These are phyloP conservation scores for Candida sp. DNA, from an alignment of 1,139 yeast species.

Conservation along the genomic window DNA sequence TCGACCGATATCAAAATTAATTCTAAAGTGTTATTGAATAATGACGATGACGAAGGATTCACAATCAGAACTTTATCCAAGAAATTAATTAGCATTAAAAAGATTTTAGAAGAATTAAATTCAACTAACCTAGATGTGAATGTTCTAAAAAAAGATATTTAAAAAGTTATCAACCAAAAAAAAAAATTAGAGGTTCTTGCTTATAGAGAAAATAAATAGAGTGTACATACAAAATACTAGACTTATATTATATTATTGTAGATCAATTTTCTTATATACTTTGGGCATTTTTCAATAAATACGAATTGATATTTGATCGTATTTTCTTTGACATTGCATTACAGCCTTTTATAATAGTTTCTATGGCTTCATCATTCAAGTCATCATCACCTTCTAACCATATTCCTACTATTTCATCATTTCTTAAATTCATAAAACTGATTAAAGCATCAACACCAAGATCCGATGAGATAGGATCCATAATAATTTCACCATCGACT, in stretches of 20 bases:
- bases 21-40: slow-evolving; percentile 34
- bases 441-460: slow-evolving; percentile 37
- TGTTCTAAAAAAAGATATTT: slow-evolving; percentile 13
- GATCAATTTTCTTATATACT: slow-evolving; percentile 1
- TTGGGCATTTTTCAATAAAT: slow-evolving; percentile 8
- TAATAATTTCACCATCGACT: slow-evolving; percentile 11
- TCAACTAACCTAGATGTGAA: slow-evolving; percentile 15
- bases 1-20: slow-evolving; percentile 39
- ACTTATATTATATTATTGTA: neutral
- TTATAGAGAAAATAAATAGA: slow-evolving; percentile 2
- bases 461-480: slow-evolving; percentile 16
- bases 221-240: slow-evolving; percentile 1
- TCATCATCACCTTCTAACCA: slow-evolving; percentile 46
- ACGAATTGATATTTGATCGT: slow-evolving; percentile 44
- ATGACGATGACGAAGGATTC: slow-evolving; percentile 27
- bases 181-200: neutral
- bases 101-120: slow-evolving; percentile 42
- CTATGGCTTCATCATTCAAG: slow-evolving; percentile 23
- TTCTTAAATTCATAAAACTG: slow-evolving; percentile 51
- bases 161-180: too few species aligned
- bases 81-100: slow-evolving; percentile 42
- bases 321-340: slow-evolving; percentile 37
- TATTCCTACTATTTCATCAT: slow-evolving; percentile 53
- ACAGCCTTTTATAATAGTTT: slow-evolving; percentile 35
- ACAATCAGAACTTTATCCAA: slow-evolving; percentile 29